Evolutionary conservation across 1,284 basidiomycete species (phyloP).

Genomic region (Malassezia brasiliensis): DNA sequence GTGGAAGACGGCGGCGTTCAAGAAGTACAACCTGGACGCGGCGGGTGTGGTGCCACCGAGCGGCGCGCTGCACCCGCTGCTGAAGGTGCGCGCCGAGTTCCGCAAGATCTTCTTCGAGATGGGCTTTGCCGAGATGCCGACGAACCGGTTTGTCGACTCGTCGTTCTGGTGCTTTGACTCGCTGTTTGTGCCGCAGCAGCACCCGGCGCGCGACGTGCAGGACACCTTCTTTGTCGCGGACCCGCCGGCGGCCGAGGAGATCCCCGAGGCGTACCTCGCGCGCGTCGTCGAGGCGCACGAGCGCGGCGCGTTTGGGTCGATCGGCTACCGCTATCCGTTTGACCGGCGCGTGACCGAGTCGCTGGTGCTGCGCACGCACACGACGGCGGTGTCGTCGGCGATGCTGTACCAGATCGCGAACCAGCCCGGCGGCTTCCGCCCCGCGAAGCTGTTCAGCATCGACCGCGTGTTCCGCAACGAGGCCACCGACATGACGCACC

Average conservation of each 20-base stretch:
- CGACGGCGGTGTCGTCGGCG: conserved; percentile 84
- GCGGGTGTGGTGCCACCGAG: conserved; percentile 78
- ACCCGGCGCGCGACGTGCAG: conserved; percentile 93
- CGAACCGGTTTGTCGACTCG: conserved; percentile 92
- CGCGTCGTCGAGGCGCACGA: conserved; percentile 82
- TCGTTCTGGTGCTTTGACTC: conserved; percentile 99
- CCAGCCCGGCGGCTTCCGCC: conserved; percentile 69
- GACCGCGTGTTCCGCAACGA: conserved; percentile 99
- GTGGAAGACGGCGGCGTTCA: conserved; percentile 56
- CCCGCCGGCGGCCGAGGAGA: conserved; percentile 66
- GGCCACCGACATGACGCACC: conserved; percentile 96
- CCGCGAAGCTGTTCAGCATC: conserved; percentile 94
- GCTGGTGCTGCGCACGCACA: conserved; percentile 90
- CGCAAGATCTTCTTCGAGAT: conserved; percentile 97
- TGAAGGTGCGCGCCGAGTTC: conserved; percentile 97
- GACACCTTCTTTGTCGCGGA: conserved; percentile 99
- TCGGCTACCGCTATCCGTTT: conserved; percentile 98
- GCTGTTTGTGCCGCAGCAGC: conserved; percentile 96
- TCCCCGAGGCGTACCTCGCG: conserved; percentile 76
- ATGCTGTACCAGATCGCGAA: conserved; percentile 75
- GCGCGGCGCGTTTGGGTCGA: conserved; percentile 81
- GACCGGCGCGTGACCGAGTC: conserved; percentile 79
- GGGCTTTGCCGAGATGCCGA: conserved; percentile 99
- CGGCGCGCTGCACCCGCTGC: conserved; percentile 85
- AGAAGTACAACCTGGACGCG: conserved; percentile 98